These are phyloP conservation scores for Paecilomyces formosus DNA, from an alignment of 2,329 filamentous ascomycete species.

Conservation along the genomic window DNA sequence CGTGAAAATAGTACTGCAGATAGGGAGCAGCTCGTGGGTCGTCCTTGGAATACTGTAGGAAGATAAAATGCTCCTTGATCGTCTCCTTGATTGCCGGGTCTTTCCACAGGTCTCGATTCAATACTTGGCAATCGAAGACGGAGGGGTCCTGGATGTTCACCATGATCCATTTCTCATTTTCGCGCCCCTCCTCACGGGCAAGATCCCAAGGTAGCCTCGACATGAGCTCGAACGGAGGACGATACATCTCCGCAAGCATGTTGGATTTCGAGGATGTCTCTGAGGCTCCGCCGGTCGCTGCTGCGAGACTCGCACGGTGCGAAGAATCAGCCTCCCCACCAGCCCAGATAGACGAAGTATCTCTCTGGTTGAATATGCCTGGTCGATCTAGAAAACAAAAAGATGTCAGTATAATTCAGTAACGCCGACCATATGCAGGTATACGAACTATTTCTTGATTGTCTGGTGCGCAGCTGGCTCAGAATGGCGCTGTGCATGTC, in stretches of 20 bases:
- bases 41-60: constrained; percentile 87
- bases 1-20: constrained; percentile 81
- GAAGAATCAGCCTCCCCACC: constrained; percentile 43
- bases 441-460: constrained; percentile 26
- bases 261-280: constrained; percentile 62
- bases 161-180: constrained; percentile 85
- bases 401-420: constrained; percentile 5
- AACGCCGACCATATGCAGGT: neutral
- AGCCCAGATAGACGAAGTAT: constrained; percentile 52
- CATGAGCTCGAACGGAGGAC: constrained; percentile 88
- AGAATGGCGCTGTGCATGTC: constrained; percentile 56
- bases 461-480: constrained; percentile 53
- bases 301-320: constrained; percentile 48
- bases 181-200: constrained; percentile 77
- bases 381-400: constrained; percentile 31
- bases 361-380: constrained; percentile 64
- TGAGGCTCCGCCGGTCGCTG: constrained; percentile 58
- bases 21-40: constrained; percentile 73
- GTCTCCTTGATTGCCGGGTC: constrained; percentile 70
- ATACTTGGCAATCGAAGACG: constrained; percentile 86
- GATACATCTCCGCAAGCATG: constrained; percentile 82
- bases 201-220: constrained; percentile 71
- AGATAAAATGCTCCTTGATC: constrained; percentile 86
- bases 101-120: constrained; percentile 97
- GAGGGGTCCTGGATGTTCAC: constrained; percentile 92